phyloP scores from a whole-genome alignment of 805 yeast genomes.

The Suhomyces faveliae region DNA sequence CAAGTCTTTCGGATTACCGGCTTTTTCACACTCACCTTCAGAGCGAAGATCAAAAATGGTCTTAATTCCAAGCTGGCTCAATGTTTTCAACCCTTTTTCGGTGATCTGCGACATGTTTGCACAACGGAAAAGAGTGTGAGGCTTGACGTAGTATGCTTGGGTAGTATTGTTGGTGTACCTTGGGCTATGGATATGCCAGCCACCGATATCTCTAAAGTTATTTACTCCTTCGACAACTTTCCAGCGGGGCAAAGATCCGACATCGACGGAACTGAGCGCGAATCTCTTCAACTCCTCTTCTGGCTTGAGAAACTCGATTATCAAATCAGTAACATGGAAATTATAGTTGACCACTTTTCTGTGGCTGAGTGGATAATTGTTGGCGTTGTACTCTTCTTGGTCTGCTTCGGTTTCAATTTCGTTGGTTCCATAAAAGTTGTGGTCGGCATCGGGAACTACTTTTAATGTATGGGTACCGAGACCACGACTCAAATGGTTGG shows the following conservation, averaged over 20 bases:
- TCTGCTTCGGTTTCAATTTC: slow-evolving; percentile 35
- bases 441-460: slow-evolving; percentile 71
- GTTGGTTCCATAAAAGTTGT: slow-evolving; percentile 64
- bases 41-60: slow-evolving; percentile 70
- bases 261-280: slow-evolving; percentile 28
- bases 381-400: slow-evolving; percentile 34
- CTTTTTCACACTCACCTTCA: slow-evolving; percentile 48
- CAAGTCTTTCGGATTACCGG: slow-evolving; percentile 40
- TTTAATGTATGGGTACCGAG: slow-evolving; percentile 48
- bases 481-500: slow-evolving; percentile 56
- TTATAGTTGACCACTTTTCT: slow-evolving; percentile 56
- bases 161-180: slow-evolving; percentile 15
- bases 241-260: slow-evolving; percentile 55
- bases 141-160: slow-evolving; percentile 42
- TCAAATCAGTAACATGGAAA: slow-evolving; percentile 46
- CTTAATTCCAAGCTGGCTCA: slow-evolving; percentile 47
- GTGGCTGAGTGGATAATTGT: slow-evolving; percentile 43
- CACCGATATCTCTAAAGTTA: slow-evolving; percentile 81
- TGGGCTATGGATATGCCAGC: slow-evolving; percentile 50
- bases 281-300: slow-evolving; percentile 56
- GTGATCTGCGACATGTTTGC: slow-evolving; percentile 60
- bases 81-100: slow-evolving; percentile 41
- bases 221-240: slow-evolving; percentile 62
- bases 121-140: slow-evolving; percentile 58
- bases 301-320: slow-evolving; percentile 49